Percentiles rank a stretch among this genome's conserved stretches.
These are phyloP conservation scores for Mycena maculata DNA, from an alignment of 768 basidiomycete species.

Conservation along the genomic window DNA sequence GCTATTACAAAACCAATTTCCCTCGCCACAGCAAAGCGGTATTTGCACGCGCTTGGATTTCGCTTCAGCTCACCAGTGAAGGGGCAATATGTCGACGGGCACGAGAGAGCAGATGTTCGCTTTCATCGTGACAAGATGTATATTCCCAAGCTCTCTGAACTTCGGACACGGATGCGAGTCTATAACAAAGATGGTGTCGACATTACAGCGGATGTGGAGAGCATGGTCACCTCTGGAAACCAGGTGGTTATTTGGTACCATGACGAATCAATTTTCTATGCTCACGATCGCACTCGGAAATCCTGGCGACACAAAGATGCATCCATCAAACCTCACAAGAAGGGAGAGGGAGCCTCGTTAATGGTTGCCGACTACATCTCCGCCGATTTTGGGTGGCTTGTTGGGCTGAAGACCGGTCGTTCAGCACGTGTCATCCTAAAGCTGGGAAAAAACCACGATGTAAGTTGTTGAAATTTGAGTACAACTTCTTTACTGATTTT, in stretches of 20 bases:
- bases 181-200: conserved; percentile 20
- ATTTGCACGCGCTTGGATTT: conserved; percentile 40
- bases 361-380: conserved; percentile 53
- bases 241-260: conserved; percentile 38
- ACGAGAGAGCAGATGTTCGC: conserved; percentile 45
- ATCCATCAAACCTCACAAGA: conserved; percentile 38
- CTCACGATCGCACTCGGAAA: conserved; percentile 41
- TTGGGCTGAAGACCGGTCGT: too few species aligned
- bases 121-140: conserved; percentile 36
- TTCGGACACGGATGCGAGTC: conserved; percentile 15
- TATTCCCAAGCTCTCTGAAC: conserved; percentile 32
- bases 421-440: too few species aligned
- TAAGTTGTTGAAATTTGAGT: too few species aligned
- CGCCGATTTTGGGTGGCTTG: conserved; percentile 46
- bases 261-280: conserved; percentile 52
- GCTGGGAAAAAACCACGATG: too few species aligned
- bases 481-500: too few species aligned
- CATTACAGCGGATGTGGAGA: background rate
- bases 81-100: conserved; percentile 44
- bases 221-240: background rate
- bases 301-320: conserved; percentile 39
- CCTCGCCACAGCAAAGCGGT: conserved; percentile 36
- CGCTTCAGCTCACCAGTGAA: conserved; percentile 27
- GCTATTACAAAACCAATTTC: conserved; percentile 35
- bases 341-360: conserved; percentile 47